Conservation (phyloP, 768 basidiomycete genomes). For the Daedaleopsis nitida region DNA sequence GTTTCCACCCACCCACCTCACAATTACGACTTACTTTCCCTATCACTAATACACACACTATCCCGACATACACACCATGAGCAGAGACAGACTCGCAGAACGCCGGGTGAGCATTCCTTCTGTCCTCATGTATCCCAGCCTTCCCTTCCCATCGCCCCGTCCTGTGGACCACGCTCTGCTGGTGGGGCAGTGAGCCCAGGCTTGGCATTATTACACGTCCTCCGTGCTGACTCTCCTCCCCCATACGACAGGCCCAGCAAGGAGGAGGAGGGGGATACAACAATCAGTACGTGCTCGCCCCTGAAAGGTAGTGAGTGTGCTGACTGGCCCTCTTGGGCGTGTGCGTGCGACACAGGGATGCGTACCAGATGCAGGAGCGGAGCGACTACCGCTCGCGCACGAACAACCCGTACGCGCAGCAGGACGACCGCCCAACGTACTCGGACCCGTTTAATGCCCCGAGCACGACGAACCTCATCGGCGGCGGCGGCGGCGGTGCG, state of each 20-base stretch:
- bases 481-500: conserved; percentile 16
- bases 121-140: neutral
- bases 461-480: conserved; percentile 50
- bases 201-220: too few relatives aligned
- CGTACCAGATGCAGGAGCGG: conserved; percentile 70
- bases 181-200: too few relatives aligned
- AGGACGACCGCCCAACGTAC: conserved; percentile 65
- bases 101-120: conserved; percentile 61
- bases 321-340: neutral
- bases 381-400: conserved; percentile 29
- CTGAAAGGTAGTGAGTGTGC: conserved; percentile 6
- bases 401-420: conserved; percentile 67
- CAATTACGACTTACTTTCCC: conserved; percentile 20
- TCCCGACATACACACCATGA: conserved; percentile 48
- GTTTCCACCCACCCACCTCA: conserved; percentile 14
- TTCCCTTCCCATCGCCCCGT: neutral
- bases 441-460: conserved; percentile 49
- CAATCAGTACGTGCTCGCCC: conserved; percentile 25
- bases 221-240: conserved; percentile 3
- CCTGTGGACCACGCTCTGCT: neutral
- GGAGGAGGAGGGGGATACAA: conserved; percentile 46
- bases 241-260: conserved; percentile 56
- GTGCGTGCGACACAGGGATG: conserved; percentile 52
- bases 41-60: conserved; percentile 26
- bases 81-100: conserved; percentile 89